Evolutionary conservation across 805 yeast genomes (phyloP).

Genomic region (Lipomyces lipofer): DNA sequence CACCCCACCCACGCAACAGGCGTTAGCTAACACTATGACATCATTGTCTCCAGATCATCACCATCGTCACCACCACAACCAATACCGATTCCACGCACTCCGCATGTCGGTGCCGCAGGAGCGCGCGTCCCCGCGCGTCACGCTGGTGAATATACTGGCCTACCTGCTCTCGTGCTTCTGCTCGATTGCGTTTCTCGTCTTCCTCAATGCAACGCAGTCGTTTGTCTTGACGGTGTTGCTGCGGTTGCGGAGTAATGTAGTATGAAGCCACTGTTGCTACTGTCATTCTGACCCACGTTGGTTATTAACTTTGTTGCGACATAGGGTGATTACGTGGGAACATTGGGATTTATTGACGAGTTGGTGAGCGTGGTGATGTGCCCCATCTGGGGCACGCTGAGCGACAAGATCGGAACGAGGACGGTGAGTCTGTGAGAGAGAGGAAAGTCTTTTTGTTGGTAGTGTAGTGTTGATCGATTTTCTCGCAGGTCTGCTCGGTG

Average conservation of each 20-base stretch:
- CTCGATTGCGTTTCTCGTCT: conserved; percentile 47
- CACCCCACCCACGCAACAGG: no score
- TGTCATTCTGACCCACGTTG: no score
- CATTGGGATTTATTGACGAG: conserved; percentile 61
- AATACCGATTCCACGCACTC: neutral
- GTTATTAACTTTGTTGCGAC: conserved; percentile 10
- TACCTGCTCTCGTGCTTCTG: conserved; percentile 44
- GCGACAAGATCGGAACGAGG: conserved; percentile 64
- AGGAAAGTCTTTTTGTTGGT: neutral
- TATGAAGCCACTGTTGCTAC: no score
- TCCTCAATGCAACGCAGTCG: conserved; percentile 48
- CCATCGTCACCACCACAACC: neutral
- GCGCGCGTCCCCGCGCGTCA: conserved; percentile 6
- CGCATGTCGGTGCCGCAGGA: neutral
- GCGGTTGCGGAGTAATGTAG: conserved; percentile 37
- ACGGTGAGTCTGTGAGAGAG: conserved; percentile 40
- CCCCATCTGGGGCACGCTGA: conserved; percentile 63
- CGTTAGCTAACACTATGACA: no score
- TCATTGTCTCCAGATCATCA: no score
- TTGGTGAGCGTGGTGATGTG: conserved; percentile 52
- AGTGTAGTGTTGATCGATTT: no score
- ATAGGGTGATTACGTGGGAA: conserved; percentile 50
- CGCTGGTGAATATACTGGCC: conserved; percentile 31
- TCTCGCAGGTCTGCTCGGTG: conserved; percentile 37
- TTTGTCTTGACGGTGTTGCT: conserved; percentile 46